Evolutionary conservation across 164 flowering plant species (phyloP), one percentile per base, ranked within the genome.

Genomic region (Cinnamomum micranthum): DNA sequence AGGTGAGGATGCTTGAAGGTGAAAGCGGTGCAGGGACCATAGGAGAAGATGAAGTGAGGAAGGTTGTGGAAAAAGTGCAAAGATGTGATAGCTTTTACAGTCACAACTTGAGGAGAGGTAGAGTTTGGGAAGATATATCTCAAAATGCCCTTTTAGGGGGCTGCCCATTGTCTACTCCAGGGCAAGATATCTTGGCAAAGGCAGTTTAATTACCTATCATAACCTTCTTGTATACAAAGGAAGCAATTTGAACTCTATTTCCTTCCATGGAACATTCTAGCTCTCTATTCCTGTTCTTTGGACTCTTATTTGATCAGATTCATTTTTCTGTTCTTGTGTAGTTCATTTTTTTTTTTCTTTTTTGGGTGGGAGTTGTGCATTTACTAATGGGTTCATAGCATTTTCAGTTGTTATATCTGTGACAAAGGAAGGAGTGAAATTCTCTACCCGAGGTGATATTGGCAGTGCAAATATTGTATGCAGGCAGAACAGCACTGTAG

Each of bases 381-480:
- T 27, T 67, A 67, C 70, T 67, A 28, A 67, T 67, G 2, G 47
- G 41, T 67, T 24, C 59, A 22, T 31, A 0, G 22, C 19, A 51
- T 68, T 74, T 55, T 20, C 69, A 76, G 82, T 80, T 76, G 77
- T 77, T 50, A 75, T 79, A 55, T 75, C 78, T 20, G 81, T 79
- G 63, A 67, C 81, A 20, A 79, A 79, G 70, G 81, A 79, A 75
- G 81, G 81, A 0, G 78, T 79, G 52, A 79, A 75, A 52, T 79
- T 79, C 65, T 75, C 78, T 17, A 75, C 81, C 1, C 55, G 73
- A 62, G 81, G 81, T 75, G 81, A 79, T 33, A 79, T 79, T 68
- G 81, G 81, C 13, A 72, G 75, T 75, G 81, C 81, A 60, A 79
- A 79, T 72, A 62, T 79, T 13, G 81, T 79, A 17, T 79, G 78